Evolutionary conservation across 495 filamentous ascomycete species (phyloP).

Genomic region (Penicillium tannophilum): DNA sequence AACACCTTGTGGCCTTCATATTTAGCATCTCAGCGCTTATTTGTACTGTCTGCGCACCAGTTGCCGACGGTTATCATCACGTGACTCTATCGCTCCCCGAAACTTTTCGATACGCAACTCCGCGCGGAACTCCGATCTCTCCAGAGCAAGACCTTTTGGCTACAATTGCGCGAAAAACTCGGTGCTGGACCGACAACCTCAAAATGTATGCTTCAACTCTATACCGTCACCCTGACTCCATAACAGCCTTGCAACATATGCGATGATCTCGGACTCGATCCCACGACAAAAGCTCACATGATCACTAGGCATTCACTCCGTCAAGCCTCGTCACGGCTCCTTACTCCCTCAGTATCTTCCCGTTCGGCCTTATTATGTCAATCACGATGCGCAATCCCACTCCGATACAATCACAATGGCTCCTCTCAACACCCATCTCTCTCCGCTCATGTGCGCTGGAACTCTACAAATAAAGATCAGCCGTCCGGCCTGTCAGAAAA

Average conservation of each 20-base stretch:
- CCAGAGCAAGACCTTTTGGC: not conserved
- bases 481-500: not conserved
- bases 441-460: conserved; percentile 22
- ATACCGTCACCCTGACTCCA: not conserved
- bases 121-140: not conserved
- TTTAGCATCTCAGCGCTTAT: too few species aligned
- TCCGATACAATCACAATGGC: not conserved
- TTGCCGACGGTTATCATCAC: conserved; percentile 5
- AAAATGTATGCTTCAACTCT: conserved; percentile 6
- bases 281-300: conserved; percentile 13
- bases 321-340: conserved; percentile 58
- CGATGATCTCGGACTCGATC: not conserved
- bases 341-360: conserved; percentile 18
- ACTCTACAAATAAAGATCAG: conserved; percentile 17
- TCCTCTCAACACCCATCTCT: conserved; percentile 6
- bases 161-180: not conserved
- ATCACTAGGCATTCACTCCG: conserved; percentile 48
- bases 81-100: conserved; percentile 19
- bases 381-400: conserved; percentile 8
- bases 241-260: not conserved
- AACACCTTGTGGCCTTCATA: not conserved
- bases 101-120: conserved; percentile 13
- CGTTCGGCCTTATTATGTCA: conserved; percentile 1
- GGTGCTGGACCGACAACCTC: not conserved
- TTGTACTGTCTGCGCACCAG: too few species aligned